Percentiles rank a stretch among this genome's conserved stretches.
Evolutionary conservation across 164 flowering plant genomes (phyloP).

Genomic region (Chloranthus sessilifolius): DNA sequence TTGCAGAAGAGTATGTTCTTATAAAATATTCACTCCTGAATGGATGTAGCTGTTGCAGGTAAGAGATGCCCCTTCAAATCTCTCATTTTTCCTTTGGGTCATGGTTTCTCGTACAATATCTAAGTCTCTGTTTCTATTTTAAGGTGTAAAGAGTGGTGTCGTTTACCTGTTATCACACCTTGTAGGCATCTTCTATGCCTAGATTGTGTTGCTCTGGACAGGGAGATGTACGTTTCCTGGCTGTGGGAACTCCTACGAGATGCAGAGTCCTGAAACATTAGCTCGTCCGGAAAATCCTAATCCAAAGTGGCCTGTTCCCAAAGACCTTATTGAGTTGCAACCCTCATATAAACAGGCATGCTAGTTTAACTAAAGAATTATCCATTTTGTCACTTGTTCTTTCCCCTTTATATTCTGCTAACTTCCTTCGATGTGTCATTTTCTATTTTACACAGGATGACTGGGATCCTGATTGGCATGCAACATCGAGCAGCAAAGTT

Average conservation of each 20-base stretch:
- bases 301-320: slow-evolving; percentile 99
- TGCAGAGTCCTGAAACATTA: slow-evolving; percentile 85
- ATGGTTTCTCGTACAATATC: slow-evolving; percentile 1
- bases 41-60: slow-evolving; percentile 89
- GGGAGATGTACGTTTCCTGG: slow-evolving; percentile 77
- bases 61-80: slow-evolving; percentile 16
- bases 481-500: slow-evolving; percentile 97
- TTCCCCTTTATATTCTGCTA: no score
- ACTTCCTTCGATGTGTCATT: no score
- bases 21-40: slow-evolving; percentile 53
- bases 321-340: slow-evolving; percentile 96
- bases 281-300: slow-evolving; percentile 95
- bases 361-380: no score
- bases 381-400: no score
- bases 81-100: slow-evolving; percentile 1
- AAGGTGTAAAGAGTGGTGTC: slow-evolving; percentile 95
- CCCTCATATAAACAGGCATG: slow-evolving; percentile 93
- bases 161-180: slow-evolving; percentile 88
- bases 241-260: slow-evolving; percentile 76
- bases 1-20: slow-evolving; percentile 59
- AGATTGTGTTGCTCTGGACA: slow-evolving; percentile 81
- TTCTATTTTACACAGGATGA: slow-evolving; percentile 50
- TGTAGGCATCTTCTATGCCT: slow-evolving; percentile 96
- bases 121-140: slow-evolving; percentile 10
- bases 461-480: slow-evolving; percentile 99